These are phyloP conservation scores for Boletus eberwhitei DNA, from an alignment of 768 basidiomycete genomes.

Conservation along the genomic window DNA sequence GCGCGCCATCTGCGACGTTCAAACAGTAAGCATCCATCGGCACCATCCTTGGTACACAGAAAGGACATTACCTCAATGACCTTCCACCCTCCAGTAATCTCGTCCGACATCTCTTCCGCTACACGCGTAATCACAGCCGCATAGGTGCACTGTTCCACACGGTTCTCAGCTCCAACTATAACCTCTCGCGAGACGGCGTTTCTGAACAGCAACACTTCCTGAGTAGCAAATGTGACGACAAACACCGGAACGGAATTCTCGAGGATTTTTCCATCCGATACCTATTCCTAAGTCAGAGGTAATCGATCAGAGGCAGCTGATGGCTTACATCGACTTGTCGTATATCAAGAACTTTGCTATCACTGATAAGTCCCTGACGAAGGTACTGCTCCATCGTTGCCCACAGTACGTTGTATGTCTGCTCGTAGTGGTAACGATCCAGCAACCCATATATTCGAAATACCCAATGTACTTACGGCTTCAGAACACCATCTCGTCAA, in stretches of 20 bases:
- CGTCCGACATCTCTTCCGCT: constrained; percentile 84
- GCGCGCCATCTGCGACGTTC: constrained; percentile 45
- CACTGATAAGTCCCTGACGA: constrained; percentile 84
- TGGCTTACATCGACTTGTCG: constrained; percentile 88
- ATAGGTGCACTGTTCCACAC: constrained; percentile 92
- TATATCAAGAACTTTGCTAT: constrained; percentile 94
- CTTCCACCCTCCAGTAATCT: constrained; percentile 97
- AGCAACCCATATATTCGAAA: neutral
- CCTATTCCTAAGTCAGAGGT: constrained; percentile 31
- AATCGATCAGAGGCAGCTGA: neutral
- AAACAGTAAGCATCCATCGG: neutral
- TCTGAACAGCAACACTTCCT: constrained; percentile 90
- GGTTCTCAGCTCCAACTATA: constrained; percentile 80
- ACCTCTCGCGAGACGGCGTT: constrained; percentile 88
- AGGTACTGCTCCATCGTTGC: constrained; percentile 96
- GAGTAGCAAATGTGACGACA: constrained; percentile 87
- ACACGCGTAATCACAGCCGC: constrained; percentile 87
- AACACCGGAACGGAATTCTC: constrained; percentile 91
- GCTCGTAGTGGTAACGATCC: neutral
- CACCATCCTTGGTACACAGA: neutral
- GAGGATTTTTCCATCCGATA: constrained; percentile 82
- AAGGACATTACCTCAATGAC: constrained; percentile 77
- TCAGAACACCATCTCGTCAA: constrained; percentile 92
- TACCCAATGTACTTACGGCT: constrained; percentile 57
- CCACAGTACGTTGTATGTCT: constrained; percentile 99